Conservation (phyloP, 2,329 filamentous ascomycete genomes). For the Fusarium sp. region DNA sequence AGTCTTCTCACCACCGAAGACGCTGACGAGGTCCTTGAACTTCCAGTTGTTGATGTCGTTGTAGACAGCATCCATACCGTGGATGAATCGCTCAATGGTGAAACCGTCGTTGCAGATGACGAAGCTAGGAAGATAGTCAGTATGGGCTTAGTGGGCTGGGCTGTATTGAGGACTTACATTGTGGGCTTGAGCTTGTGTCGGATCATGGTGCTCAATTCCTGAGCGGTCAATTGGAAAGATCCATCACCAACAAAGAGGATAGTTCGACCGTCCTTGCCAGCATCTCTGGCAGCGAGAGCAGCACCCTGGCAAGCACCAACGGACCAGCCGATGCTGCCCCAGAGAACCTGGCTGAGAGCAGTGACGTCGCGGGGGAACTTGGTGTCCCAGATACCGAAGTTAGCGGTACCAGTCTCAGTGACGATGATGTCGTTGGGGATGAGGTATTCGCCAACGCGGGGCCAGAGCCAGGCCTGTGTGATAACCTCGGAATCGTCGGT, state of each 20-base stretch:
- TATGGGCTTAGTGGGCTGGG: background rate
- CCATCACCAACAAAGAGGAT: slow-evolving; percentile 93
- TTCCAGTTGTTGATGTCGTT: slow-evolving; percentile 86
- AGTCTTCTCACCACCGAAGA: slow-evolving; percentile 74
- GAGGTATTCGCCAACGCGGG: slow-evolving; percentile 78
- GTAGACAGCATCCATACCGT: slow-evolving; percentile 82
- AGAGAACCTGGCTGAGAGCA: slow-evolving; percentile 81
- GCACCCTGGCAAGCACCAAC: slow-evolving; percentile 72
- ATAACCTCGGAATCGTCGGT: slow-evolving; percentile 61
- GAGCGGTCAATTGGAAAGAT: slow-evolving; percentile 85
- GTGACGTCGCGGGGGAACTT: slow-evolving; percentile 82
- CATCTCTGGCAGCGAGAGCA: slow-evolving; percentile 79
- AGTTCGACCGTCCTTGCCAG: slow-evolving; percentile 69
- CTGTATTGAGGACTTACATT: slow-evolving; percentile 67
- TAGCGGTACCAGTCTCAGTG: slow-evolving; percentile 88
- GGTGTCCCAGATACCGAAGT: slow-evolving; percentile 90
- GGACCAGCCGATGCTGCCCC: slow-evolving; percentile 76
- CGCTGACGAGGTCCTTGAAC: slow-evolving; percentile 74
- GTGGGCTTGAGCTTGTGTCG: slow-evolving; percentile 79
- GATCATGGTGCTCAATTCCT: slow-evolving; percentile 88
- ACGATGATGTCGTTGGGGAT: slow-evolving; percentile 80
- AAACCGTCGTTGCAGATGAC: slow-evolving; percentile 90
- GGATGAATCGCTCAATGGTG: slow-evolving; percentile 90
- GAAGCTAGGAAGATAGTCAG: slow-evolving; percentile 65
- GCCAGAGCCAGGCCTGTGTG: slow-evolving; percentile 83